Evolutionary conservation across 2,329 filamentous ascomycete species (phyloP).

Genomic region (Tolypocladium nubicola): DNA sequence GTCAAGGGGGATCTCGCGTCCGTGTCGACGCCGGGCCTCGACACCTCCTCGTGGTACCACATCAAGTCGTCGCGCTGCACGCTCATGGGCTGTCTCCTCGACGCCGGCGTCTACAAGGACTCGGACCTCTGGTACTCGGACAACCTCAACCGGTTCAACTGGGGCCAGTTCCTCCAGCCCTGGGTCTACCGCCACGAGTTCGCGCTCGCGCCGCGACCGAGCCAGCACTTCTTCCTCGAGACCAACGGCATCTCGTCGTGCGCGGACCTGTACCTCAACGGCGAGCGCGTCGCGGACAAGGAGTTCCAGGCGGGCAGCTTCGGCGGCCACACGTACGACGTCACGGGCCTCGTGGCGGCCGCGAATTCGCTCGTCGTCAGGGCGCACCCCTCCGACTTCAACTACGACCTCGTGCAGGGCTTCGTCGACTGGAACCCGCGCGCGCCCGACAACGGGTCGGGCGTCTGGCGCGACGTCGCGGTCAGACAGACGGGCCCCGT

Average conservation of each 20-base stretch:
- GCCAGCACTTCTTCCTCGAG: slow-evolving; percentile 38
- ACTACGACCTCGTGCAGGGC: slow-evolving; percentile 44
- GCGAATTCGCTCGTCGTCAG: slow-evolving; percentile 41
- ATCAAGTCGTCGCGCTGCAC: slow-evolving; percentile 36
- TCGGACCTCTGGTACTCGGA: slow-evolving; percentile 44
- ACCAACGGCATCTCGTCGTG: slow-evolving; percentile 51
- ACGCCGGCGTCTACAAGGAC: slow-evolving; percentile 40
- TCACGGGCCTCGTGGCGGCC: slow-evolving; percentile 31
- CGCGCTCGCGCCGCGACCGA: slow-evolving; percentile 16
- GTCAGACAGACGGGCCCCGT: slow-evolving; percentile 44
- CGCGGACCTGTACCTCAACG: slow-evolving; percentile 51
- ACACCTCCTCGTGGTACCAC: slow-evolving; percentile 41
- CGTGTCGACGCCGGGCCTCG: slow-evolving; percentile 30
- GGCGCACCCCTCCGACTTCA: slow-evolving; percentile 48
- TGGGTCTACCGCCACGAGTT: slow-evolving; percentile 52
- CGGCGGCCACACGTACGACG: slow-evolving; percentile 42
- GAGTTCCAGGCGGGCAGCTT: slow-evolving; percentile 44
- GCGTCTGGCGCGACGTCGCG: slow-evolving; percentile 49
- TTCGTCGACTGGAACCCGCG: slow-evolving; percentile 18
- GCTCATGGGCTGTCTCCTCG: slow-evolving; percentile 46
- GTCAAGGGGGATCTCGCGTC: slow-evolving; percentile 21
- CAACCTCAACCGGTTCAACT: slow-evolving; percentile 30
- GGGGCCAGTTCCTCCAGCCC: slow-evolving; percentile 36
- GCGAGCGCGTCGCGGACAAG: slow-evolving; percentile 36
- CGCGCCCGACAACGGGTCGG: slow-evolving; percentile 51